These are phyloP conservation scores for Globisporangium cystogenes DNA, from an alignment of 352 stramenopile genomes.

Conservation along the genomic window DNA sequence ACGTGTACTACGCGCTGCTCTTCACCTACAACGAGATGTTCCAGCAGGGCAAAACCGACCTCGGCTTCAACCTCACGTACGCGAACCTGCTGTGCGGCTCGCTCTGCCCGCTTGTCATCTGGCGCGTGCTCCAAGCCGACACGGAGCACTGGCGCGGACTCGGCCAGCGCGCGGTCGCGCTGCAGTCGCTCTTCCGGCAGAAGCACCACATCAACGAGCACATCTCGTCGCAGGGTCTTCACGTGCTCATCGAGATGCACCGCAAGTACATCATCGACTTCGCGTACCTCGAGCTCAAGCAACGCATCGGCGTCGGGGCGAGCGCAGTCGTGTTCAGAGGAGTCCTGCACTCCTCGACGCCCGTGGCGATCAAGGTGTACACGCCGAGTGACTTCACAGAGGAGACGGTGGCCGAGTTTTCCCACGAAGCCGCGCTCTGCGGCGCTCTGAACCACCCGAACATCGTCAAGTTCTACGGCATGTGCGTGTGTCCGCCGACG, in stretches of 20 bases:
- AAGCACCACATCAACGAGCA: slow-evolving; percentile 21
- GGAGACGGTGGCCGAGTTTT: slow-evolving; percentile 37
- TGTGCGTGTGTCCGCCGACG: slow-evolving; percentile 57
- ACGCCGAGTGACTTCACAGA: slow-evolving; percentile 46
- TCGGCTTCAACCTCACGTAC: slow-evolving; percentile 49
- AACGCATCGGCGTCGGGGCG: slow-evolving; percentile 38
- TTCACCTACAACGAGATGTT: slow-evolving; percentile 54
- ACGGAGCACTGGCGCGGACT: slow-evolving; percentile 60
- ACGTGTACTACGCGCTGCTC: slow-evolving; percentile 34
- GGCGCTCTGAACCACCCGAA: slow-evolving; percentile 54
- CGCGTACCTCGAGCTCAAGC: slow-evolving; percentile 44
- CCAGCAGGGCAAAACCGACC: slow-evolving; percentile 34
- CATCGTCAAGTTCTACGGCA: slow-evolving; percentile 51
- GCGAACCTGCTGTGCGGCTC: slow-evolving; percentile 43
- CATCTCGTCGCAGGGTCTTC: slow-evolving; percentile 39
- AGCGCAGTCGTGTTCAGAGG: slow-evolving; percentile 51
- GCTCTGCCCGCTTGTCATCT: slow-evolving; percentile 51
- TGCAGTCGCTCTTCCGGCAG: slow-evolving; percentile 19
- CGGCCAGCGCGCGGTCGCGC: slow-evolving; percentile 33
- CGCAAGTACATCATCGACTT: slow-evolving; percentile 68
- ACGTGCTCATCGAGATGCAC: slow-evolving; percentile 64
- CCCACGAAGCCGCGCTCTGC: slow-evolving; percentile 8
- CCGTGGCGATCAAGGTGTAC: slow-evolving; percentile 63
- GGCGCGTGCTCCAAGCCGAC: slow-evolving; percentile 49
- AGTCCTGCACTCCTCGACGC: slow-evolving; percentile 21